phyloP scores from a whole-genome alignment of 2,329 filamentous ascomycete species.

The Diaporthe capsici region DNA sequence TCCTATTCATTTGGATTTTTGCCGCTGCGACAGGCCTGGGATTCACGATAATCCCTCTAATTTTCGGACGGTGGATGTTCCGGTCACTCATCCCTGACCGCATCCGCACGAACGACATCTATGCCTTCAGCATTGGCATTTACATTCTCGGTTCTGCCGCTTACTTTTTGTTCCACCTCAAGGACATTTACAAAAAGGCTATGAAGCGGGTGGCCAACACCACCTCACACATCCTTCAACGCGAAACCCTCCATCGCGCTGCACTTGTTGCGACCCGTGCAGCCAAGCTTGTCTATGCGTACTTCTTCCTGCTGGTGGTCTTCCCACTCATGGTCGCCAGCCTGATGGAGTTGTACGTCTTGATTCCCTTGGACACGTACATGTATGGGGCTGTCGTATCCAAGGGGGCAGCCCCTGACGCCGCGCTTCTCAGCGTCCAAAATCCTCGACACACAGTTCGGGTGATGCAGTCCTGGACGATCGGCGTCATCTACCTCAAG shows the following conservation, averaged over 20 bases:
- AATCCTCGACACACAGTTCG: constrained; percentile 78
- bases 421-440: constrained; percentile 48
- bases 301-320: constrained; percentile 80
- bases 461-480: constrained; percentile 92
- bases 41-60: constrained; percentile 86
- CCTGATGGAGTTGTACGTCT: constrained; percentile 88
- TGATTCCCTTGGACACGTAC: constrained; percentile 89
- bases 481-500: constrained; percentile 92
- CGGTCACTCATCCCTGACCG: constrained; percentile 78
- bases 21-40: constrained; percentile 89
- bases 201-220: constrained; percentile 49
- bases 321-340: constrained; percentile 86
- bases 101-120: constrained; percentile 91
- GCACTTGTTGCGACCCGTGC: constrained; percentile 50
- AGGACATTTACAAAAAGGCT: constrained; percentile 53
- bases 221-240: constrained; percentile 48
- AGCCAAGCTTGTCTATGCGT: constrained; percentile 77
- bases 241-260: constrained; percentile 50
- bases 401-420: constrained; percentile 44
- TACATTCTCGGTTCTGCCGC: constrained; percentile 80
- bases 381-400: constrained; percentile 59
- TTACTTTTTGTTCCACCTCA: constrained; percentile 72
- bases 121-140: constrained; percentile 92
- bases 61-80: constrained; percentile 87
- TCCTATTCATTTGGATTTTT: constrained; percentile 93